Base-by-base conservation (phyloP, 2,329 filamentous ascomycete species). In the Hypoxylon sp. region DNA sequence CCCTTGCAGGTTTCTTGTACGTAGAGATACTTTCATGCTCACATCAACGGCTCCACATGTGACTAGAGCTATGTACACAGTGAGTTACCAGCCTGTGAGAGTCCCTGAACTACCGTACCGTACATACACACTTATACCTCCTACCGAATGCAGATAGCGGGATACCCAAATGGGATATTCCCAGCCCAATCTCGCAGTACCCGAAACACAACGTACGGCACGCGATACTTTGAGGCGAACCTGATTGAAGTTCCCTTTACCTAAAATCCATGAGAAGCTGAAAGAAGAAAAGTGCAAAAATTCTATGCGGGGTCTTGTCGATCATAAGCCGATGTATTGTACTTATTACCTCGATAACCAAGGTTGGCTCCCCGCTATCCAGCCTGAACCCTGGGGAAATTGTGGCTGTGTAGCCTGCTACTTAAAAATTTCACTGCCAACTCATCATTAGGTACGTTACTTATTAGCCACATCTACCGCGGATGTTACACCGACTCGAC, bases 241-340 rank as follows among this genome's bases (percentile, higher is more conserved):
- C 37, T 58, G 26, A 9, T 9, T 42, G 17, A 42, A 51, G 53
- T 46, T 19, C 3, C 48, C n/a, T 22, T 44, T 51, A 24, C 29
- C 26, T 50, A 1, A 71, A 69, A 71, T 54, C 69, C 69, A 69
- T 71, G 66, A 47, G n/a, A 66, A 71, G 69, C 69, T 71, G 69
- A 69, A 71, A 51, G 39, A 50, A 57, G 35, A 19, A 57, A 61
- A 46, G 52, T 63, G 47, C 58, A 55, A 37, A 50, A 24, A 3
- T 44, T 50, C 37, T 46, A 55, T 69, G 62, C 66, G 66, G 62
- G 51, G 67, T 50, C 59, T 60, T 62, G 69, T 39, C 57, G 69
- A 71, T 67, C 63, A 62, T 58, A 60, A 54, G 37, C 50, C 47
- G 17, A 31, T 47, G 26, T 46, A 51, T 31, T 51, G 11, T 9